These are phyloP conservation scores for Bauhinia variegata DNA, from an alignment of 306 rosid species.

Conservation along the genomic window DNA sequence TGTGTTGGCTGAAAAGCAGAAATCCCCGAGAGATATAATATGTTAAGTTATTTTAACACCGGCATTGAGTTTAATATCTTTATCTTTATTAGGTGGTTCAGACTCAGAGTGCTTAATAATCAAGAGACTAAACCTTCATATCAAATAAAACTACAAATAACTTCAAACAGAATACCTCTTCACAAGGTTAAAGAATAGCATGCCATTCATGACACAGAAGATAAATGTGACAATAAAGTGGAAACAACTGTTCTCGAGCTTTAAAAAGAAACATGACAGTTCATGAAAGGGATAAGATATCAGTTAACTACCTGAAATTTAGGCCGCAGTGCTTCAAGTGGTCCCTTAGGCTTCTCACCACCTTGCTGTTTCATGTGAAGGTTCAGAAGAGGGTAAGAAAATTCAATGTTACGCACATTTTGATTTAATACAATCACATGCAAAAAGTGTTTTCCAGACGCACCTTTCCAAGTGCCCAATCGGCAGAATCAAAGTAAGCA, in stretches of 20 bases:
- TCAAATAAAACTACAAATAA: neutral
- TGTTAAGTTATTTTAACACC: conserved; percentile 4
- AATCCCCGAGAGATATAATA: conserved; percentile 13
- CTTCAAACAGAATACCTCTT: too few relatives aligned
- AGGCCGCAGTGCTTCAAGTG: conserved; percentile 94
- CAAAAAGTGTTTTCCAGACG: conserved; percentile 11
- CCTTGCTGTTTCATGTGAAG: conserved; percentile 74
- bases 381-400: conserved; percentile 32
- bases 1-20: conserved; percentile 73
- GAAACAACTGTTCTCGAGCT: conserved; percentile 6
- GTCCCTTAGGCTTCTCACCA: conserved; percentile 95
- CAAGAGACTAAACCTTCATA: neutral
- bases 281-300: neutral
- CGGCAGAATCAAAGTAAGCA: conserved; percentile 96
- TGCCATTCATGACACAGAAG: conserved; percentile 17
- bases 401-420: conserved; percentile 8
- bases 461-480: conserved; percentile 99
- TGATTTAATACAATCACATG: conserved; percentile 26
- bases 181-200: too few relatives aligned
- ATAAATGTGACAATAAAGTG: neutral
- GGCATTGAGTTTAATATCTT: neutral
- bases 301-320: conserved; percentile 73
- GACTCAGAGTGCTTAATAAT: neutral
- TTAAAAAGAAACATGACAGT: neutral
- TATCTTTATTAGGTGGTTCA: neutral